Evolutionary conservation across 1,284 basidiomycete genomes (phyloP), one percentile per base, ranked within the genome.

Genomic region (Pseudozyma thailandica): DNA sequence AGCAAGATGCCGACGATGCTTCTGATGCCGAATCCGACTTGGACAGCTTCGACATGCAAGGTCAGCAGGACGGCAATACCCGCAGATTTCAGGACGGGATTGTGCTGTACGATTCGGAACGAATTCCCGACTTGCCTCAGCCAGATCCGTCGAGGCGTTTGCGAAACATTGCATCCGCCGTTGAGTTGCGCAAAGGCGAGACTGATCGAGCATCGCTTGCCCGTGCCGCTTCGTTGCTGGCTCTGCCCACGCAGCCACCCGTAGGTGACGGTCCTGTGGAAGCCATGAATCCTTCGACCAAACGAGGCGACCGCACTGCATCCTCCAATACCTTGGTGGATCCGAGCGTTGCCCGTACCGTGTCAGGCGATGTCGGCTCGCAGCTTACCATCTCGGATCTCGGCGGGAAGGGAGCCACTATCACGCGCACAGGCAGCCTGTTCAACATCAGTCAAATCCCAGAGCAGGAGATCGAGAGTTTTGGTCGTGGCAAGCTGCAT

Each of bases 361-460:
- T 52, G 0, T 70, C 66, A 5, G 66, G 66, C 12, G 60, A 70
- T 18, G 44, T 59, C 6, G 66, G 55, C 8, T 63, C 66, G 20
- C 68, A 71, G 39, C 37, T 46, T 13, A 43, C 68, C 33, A 48
- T 71, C 23, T 60, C 68, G 8, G 60, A 71, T 21, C 61, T 71
- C 4, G 68, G 61, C n/a, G 68, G 68, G 28, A 71, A 71, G 26
- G 70, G 70, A 9, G 70, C 70, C 1, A 68, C 56, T 5, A 68
- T 72, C 56, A 72, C 70, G 2, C 59, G 70, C 1, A 63, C 57
- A 15, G 70, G 70, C 18, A 72, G 73, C 16, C 56, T 77, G 28
- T 60, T 73, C 49, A 72, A 75, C 57, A 77, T 77, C 50, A 62
- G 62, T 35, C 75, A 70, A 48, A 72, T 77, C 12, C 65, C 72